These are phyloP conservation scores for Fusarium sp. DNA, from an alignment of 2,329 filamentous ascomycete genomes.

Conservation along the genomic window DNA sequence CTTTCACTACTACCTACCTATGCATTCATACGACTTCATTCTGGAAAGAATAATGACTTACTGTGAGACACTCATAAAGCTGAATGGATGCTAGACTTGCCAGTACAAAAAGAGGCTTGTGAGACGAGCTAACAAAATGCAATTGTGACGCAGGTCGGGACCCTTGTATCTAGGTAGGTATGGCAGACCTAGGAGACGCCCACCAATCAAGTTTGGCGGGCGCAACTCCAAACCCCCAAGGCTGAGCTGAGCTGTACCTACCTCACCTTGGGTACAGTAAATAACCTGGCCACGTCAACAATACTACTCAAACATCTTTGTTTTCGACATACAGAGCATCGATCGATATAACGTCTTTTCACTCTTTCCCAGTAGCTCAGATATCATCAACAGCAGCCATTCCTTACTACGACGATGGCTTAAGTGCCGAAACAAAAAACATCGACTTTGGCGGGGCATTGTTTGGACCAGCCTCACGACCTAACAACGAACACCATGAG, in stretches of 20 bases:
- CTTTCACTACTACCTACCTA: neutral
- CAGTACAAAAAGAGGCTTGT: neutral
- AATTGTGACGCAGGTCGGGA: conserved; percentile 19
- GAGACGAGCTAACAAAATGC: conserved; percentile 4
- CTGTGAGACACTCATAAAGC: no score
- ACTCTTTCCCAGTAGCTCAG: neutral
- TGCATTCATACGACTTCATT: no score
- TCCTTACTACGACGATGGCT: conserved; percentile 31
- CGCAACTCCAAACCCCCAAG: conserved; percentile 33
- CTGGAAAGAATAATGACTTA: no score
- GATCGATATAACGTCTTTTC: neutral
- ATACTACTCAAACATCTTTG: conserved; percentile 25
- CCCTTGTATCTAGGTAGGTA: conserved; percentile 4
- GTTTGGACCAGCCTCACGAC: conserved; percentile 40
- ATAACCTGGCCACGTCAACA: conserved; percentile 32
- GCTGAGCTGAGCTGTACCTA: conserved; percentile 26
- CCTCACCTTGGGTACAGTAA: neutral
- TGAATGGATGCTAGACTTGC: no score
- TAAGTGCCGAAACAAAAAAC: conserved; percentile 28
- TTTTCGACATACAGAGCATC: neutral
- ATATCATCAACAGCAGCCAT: conserved; percentile 15
- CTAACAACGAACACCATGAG: conserved; percentile 58
- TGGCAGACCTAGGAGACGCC: conserved; percentile 17
- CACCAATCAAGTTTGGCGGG: conserved; percentile 45
- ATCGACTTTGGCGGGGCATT: conserved; percentile 47